Base-by-base conservation (phyloP, 2,329 filamentous ascomycete genomes). In the Blastomyces parvus region DNA sequence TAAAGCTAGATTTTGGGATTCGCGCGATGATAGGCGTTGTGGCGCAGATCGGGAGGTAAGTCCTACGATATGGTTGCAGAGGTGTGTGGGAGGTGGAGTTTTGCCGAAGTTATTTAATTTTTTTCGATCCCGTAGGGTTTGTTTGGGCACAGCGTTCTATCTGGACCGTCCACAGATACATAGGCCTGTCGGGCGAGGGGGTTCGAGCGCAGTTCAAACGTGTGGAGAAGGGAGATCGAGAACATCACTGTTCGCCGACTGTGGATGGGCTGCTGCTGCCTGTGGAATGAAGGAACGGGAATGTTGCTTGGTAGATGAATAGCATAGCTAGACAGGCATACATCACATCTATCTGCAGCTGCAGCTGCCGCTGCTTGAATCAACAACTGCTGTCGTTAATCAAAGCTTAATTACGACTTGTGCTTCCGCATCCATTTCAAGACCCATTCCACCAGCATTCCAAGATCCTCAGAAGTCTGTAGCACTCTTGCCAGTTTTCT, bases 361-460 rank as follows among this genome's bases (percentile, higher is more conserved):
- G n/a, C n/a, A n/a, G 52, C 8, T 55, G 52, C 14, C 14, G 33
- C 17, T 36, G 27, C 25, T 55, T 55, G 7, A 17, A 55, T 55
- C 52, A n/a, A 8, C 52, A 11, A 30, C 36, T 19, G 52, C 27
- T 13, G 14, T 38, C 7, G 46, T 25, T 33, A 33, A 52, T 5
- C 14, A 9, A 17, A 30, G 5, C 2, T 27, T 52, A 53, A 27
- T 53, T 53, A 53, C 25, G 25, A n/a, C 17, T 33, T 69, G 42
- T 69, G 71, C 66, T 72, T 72, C 62, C 71, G 70, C 66, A 70
- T 66, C 73, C 72, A 74, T 65, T 69, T 72, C 59, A 77, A 64
- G 63, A 78, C 71, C 76, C 77, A 79, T 71, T 79, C 77, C 33
- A 80, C 76, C 48, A 78, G 63, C 50, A 76, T 69, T 19, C 78